Evolutionary conservation across 1,139 yeast genomes (phyloP).

Genomic region (Candida glucosophila): DNA sequence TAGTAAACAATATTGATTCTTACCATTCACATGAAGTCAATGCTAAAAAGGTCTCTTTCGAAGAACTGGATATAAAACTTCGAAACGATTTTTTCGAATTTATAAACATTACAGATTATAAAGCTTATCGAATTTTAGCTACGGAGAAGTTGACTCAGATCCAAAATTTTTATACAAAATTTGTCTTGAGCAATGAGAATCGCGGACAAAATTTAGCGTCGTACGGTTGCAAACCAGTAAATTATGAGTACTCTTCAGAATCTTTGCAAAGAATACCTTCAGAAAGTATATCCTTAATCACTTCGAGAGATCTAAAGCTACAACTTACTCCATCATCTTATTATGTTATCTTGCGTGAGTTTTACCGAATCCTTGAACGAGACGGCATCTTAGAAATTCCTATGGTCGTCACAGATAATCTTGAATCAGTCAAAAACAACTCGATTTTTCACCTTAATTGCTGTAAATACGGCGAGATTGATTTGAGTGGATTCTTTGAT

Average conservation of each 20-base stretch:
- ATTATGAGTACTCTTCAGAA: conserved; percentile 26
- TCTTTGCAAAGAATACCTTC: conserved; percentile 21
- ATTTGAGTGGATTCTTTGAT: conserved; percentile 13
- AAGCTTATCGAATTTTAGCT: conserved; percentile 14
- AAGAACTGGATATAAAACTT: conserved; percentile 17
- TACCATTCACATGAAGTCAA: conserved; percentile 10
- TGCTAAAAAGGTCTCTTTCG: conserved; percentile 13
- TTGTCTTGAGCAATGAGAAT: conserved; percentile 6
- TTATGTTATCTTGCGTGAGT: conserved; percentile 21
- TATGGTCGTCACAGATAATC: too few species aligned
- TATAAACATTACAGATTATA: conserved; percentile 19
- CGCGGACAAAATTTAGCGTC: not conserved
- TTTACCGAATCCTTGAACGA: conserved; percentile 25
- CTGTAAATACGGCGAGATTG: conserved; percentile 9
- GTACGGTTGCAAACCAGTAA: conserved; percentile 19
- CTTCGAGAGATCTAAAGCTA: conserved; percentile 25
- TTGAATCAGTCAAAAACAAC: too few species aligned
- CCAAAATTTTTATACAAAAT: conserved; percentile 17
- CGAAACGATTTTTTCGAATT: conserved; percentile 17
- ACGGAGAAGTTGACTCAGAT: conserved; percentile 21
- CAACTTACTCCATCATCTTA: conserved; percentile 22
- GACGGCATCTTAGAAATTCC: conserved; percentile 33
- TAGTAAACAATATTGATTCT: conserved; percentile 9
- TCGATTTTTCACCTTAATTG: conserved; percentile 6
- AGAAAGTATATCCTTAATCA: conserved; percentile 28